Base-by-base conservation (phyloP, 1,284 basidiomycete species). In the Marasmius fiardii region DNA sequence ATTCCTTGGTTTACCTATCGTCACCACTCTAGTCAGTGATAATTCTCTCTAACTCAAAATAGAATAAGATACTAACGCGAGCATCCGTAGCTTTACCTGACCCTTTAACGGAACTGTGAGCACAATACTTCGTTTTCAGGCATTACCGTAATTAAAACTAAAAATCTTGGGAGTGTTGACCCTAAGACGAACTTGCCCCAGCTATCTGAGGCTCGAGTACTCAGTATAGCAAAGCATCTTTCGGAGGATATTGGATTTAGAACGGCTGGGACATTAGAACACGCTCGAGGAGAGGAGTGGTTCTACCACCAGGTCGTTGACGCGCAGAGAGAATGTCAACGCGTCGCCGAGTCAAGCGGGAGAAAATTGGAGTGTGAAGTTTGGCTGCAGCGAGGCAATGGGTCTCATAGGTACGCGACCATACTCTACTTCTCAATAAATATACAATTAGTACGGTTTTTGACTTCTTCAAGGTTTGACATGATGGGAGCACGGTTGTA, bases 241-340 rank as follows among this genome's bases (percentile, higher is more conserved):
- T 90, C 88, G 0, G 93, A 95, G 67, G 85, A 85, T 31, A 92
- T 96, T 57, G 95, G 95, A 3, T 98, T 88, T 73, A 82, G 96
- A 43, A 96, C 92, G 0, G 92, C 97, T 16, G 96, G 96, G 0
- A 96, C 95, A 0, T 78, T 80, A 41, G 92, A 98, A 68, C 94
- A 98, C 72, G 86, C 92, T 0, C 71, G 85, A 26, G 94, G 90
- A 4, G 95, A 98, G 64, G 74, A 80, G 39, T 98, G 94, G 85
- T 86, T 97, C 76, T 67, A 88, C 20, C 71, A 78, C 44, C 81
- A 90, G 63, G 87, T 89, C 2, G 72, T 84, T 56, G 74, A 75
- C 43, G 69, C 93, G 23, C 76, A 82, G 62, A 68, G 70, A 21
- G 69, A 84, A 55, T 95, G 92, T 33, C 64, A 80, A 89, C 71